These are phyloP conservation scores for Crucibulum laeve DNA, from an alignment of 768 basidiomycete species.

Conservation along the genomic window DNA sequence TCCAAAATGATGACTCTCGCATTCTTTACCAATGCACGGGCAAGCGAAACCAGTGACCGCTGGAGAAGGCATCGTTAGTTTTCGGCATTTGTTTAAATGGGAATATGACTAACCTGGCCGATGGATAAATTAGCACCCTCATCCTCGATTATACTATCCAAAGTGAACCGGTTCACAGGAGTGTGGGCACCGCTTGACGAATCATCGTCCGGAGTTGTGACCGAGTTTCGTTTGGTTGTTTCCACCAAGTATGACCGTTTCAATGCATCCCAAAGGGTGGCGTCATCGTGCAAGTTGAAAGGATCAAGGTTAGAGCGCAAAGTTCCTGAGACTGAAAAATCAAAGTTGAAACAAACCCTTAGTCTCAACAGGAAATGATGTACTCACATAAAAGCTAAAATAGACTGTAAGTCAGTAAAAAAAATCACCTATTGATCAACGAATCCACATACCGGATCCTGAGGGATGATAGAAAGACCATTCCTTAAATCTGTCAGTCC, in stretches of 20 bases:
- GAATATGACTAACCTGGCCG: slow-evolving; percentile 42
- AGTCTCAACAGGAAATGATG: neutral
- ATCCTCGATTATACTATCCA: slow-evolving; percentile 82
- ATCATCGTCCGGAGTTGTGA: slow-evolving; percentile 20
- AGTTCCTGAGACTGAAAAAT: slow-evolving; percentile 64
- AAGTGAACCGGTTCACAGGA: slow-evolving; percentile 62
- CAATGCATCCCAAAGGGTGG: slow-evolving; percentile 82
- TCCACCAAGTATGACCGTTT: slow-evolving; percentile 82
- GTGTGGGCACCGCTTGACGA: slow-evolving; percentile 36
- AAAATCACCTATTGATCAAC: slow-evolving; percentile 6
- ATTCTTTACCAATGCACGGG: slow-evolving; percentile 85
- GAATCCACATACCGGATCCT: slow-evolving; percentile 61
- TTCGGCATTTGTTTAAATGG: neutral
- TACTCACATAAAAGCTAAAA: slow-evolving; percentile 43
- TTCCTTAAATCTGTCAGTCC: slow-evolving; percentile 72
- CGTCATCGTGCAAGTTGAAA: slow-evolving; percentile 77
- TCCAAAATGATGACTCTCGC: slow-evolving; percentile 83
- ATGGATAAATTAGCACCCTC: slow-evolving; percentile 85
- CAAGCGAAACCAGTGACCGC: slow-evolving; percentile 82
- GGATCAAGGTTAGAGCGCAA: slow-evolving; percentile 88
- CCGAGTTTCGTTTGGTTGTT: slow-evolving; percentile 22
- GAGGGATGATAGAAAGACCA: slow-evolving; percentile 76
- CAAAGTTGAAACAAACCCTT: slow-evolving; percentile 6
- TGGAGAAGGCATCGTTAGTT: slow-evolving; percentile 22
- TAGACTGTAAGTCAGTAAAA: slow-evolving; percentile 8